Evolutionary conservation across 2,329 filamentous ascomycete species (phyloP).

Genomic region (Trichophyton equinum): DNA sequence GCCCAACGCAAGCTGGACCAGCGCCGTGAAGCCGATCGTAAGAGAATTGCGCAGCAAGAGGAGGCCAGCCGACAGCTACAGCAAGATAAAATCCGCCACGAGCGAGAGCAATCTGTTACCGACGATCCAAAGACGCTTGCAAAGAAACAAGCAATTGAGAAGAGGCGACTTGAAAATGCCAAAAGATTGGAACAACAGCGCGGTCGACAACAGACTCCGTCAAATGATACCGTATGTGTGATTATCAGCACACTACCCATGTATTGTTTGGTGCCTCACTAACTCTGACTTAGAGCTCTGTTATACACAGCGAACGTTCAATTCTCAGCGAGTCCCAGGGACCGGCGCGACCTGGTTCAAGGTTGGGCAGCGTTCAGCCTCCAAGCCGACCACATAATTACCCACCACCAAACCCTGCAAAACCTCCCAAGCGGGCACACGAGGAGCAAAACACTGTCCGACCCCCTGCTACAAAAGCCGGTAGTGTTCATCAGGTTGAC

Average conservation of each 20-base stretch:
- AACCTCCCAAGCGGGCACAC: constrained; percentile 60
- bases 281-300: constrained; percentile 16
- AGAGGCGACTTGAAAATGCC: constrained; percentile 37
- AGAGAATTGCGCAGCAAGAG: constrained; percentile 49
- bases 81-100: constrained; percentile 42
- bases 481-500: constrained; percentile 53
- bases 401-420: constrained; percentile 54
- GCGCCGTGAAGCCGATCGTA: constrained; percentile 69
- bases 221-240: constrained; percentile 27
- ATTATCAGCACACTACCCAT: neutral
- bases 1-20: constrained; percentile 66
- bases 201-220: constrained; percentile 25
- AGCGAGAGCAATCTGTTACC: constrained; percentile 35
- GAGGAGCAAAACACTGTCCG: constrained; percentile 46
- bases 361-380: constrained; percentile 41
- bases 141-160: constrained; percentile 48
- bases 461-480: constrained; percentile 26
- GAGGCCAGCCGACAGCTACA: constrained; percentile 52
- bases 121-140: constrained; percentile 55
- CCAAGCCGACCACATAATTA: constrained; percentile 49
- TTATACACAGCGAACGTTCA: constrained; percentile 22
- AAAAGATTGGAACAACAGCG: constrained; percentile 36
- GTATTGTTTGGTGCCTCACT: neutral
- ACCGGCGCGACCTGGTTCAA: constrained; percentile 39
- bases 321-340: constrained; percentile 23